Conservation (phyloP, 495 filamentous ascomycete genomes). For the Penicillium bialowiezense region DNA sequence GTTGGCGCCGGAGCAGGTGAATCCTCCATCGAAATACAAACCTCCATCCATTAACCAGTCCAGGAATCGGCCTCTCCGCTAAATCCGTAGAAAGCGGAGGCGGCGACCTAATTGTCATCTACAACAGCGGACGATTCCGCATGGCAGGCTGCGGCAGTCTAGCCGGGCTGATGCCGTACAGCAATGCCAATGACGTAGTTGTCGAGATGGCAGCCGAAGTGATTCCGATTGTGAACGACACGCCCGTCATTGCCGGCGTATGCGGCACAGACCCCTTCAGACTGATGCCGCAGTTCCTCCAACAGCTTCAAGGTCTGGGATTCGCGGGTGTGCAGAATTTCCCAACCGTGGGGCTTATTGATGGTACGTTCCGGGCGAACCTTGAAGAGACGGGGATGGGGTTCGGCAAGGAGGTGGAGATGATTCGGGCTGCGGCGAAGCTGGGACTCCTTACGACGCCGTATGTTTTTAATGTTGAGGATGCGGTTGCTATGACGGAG, state of each 20-base stretch:
- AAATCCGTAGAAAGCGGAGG: constrained; percentile 67
- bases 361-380: constrained; percentile 61
- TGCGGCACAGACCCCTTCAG: constrained; percentile 67
- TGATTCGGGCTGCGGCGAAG: constrained; percentile 53
- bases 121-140: constrained; percentile 70
- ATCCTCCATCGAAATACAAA: not conserved
- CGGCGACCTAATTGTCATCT: constrained; percentile 66
- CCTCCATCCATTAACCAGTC: not conserved
- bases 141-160: constrained; percentile 70
- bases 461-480: constrained; percentile 62
- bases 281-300: constrained; percentile 53
- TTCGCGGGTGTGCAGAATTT: constrained; percentile 72
- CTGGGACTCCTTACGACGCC: constrained; percentile 64
- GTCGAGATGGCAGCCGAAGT: constrained; percentile 63
- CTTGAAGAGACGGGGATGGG: constrained; percentile 72
- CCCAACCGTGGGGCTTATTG: constrained; percentile 68
- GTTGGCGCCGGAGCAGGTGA: constrained; percentile 66
- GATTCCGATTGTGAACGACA: constrained; percentile 56
- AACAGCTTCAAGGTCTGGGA: constrained; percentile 54
- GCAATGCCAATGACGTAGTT: constrained; percentile 67
- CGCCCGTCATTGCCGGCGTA: constrained; percentile 64
- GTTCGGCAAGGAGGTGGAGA: constrained; percentile 61
- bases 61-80: constrained; percentile 66
- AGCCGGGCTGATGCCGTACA: constrained; percentile 71
- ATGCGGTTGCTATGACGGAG: constrained; percentile 56